Percentiles rank a stretch among this genome's conserved stretches.
Conservation (phyloP, 257 asterid genomes). For the Hygrophila difformis region DNA sequence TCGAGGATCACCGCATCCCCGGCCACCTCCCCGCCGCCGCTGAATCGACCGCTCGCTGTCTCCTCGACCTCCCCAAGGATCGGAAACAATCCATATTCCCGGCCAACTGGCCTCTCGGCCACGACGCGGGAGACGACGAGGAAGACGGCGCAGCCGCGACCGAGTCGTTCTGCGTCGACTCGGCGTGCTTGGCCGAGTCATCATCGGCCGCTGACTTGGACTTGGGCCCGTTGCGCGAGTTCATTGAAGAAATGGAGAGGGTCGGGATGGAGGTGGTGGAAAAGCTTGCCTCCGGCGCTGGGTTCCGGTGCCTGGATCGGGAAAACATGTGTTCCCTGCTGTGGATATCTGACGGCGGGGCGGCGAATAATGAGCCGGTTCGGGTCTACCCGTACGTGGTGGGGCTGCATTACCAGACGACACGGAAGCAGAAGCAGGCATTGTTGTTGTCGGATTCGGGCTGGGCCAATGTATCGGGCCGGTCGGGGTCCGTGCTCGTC, state of each 20-base stretch:
- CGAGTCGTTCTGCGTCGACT: slow-evolving; percentile 36
- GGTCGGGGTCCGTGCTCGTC: slow-evolving; percentile 42
- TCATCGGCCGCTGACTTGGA: slow-evolving; percentile 9
- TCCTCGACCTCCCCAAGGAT: not conserved
- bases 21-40: too few relatives aligned
- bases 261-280: slow-evolving; percentile 30
- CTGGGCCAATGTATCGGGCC: slow-evolving; percentile 43
- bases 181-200: slow-evolving; percentile 17
- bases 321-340: slow-evolving; percentile 26
- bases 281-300: slow-evolving; percentile 26
- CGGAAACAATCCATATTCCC: not conserved
- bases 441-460: slow-evolving; percentile 57
- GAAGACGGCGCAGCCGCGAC: slow-evolving; percentile 3
- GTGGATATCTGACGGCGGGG: slow-evolving; percentile 46
- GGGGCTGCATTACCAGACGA: slow-evolving; percentile 45
- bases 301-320: slow-evolving; percentile 29
- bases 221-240: slow-evolving; percentile 24
- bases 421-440: slow-evolving; percentile 24
- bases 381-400: slow-evolving; percentile 57
- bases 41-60: not conserved
- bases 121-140: slow-evolving; percentile 16
- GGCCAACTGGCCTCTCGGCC: not conserved
- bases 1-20: too few relatives aligned
- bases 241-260: slow-evolving; percentile 30
- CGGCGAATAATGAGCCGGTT: slow-evolving; percentile 28